Conservation (phyloP, 169 alveolate species). For the Babesia bovis region DNA sequence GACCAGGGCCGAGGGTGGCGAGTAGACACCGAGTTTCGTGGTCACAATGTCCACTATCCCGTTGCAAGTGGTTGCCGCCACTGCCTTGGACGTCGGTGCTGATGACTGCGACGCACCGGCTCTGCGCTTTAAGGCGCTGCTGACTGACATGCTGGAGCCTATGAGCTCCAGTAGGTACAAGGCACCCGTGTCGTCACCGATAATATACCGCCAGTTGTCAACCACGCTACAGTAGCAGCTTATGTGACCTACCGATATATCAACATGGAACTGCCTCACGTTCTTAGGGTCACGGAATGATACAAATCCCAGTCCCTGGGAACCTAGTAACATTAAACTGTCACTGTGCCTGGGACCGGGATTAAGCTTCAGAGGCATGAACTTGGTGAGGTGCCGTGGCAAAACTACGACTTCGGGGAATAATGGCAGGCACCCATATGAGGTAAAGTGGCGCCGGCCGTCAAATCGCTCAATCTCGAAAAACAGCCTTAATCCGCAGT, state of each 20-base stretch:
- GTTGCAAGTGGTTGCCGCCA: slow-evolving; percentile 1
- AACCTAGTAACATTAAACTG: slow-evolving; percentile 48
- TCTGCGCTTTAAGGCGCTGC: slow-evolving; percentile 34
- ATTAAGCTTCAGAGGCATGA: slow-evolving; percentile 52
- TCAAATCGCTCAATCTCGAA: slow-evolving; percentile 49
- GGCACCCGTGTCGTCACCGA: slow-evolving; percentile 58
- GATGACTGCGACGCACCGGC: not conserved
- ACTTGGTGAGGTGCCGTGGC: slow-evolving; percentile 12
- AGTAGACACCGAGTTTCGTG: slow-evolving; percentile 22
- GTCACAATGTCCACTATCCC: slow-evolving; percentile 31
- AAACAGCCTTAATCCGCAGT: slow-evolving; percentile 52
- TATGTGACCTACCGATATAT: slow-evolving; percentile 43
- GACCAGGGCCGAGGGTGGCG: slow-evolving; percentile 54
- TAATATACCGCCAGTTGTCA: slow-evolving; percentile 30
- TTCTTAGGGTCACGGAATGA: slow-evolving; percentile 43
- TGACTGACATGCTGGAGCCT: slow-evolving; percentile 7
- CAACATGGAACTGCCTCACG: slow-evolving; percentile 30
- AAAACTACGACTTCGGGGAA: slow-evolving; percentile 54
- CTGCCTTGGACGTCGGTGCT: not conserved
- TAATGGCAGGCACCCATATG: slow-evolving; percentile 53
- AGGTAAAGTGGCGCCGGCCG: slow-evolving; percentile 32
- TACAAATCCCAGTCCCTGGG: slow-evolving; percentile 45
- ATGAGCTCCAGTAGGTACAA: slow-evolving; percentile 54
- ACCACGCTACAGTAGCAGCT: slow-evolving; percentile 27
- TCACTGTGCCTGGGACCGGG: slow-evolving; percentile 13